A percentile compares a stretch with the other conserved stretches of the same genome.
These are phyloP conservation scores for Pisolithus marmoratus DNA, from an alignment of 768 basidiomycete species.

Conservation along the genomic window DNA sequence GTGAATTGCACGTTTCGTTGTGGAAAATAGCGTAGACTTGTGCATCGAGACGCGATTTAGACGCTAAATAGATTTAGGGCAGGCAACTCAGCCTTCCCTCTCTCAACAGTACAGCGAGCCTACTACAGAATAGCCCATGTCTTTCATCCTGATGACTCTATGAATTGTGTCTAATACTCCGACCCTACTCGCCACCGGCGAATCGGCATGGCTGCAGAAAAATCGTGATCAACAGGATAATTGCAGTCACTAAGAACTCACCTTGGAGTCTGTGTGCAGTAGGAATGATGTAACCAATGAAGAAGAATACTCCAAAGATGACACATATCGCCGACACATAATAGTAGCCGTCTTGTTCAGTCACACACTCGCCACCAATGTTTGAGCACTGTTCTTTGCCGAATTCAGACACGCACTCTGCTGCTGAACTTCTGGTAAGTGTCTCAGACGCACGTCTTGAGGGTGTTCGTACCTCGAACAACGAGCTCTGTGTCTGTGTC, in stretches of 20 bases:
- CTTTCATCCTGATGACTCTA: background rate
- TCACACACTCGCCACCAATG: constrained; percentile 74
- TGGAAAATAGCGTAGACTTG: constrained; percentile 19
- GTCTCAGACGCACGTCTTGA: background rate
- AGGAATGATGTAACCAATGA: constrained; percentile 76
- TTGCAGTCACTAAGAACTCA: constrained; percentile 32
- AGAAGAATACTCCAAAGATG: constrained; percentile 62
- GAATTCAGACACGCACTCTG: constrained; percentile 89
- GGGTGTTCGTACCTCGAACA: constrained; percentile 43
- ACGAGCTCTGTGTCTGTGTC: constrained; percentile 47
- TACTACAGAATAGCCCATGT: background rate
- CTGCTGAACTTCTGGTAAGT: constrained; percentile 38
- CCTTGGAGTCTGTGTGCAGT: constrained; percentile 84
- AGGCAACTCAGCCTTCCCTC: constrained; percentile 10
- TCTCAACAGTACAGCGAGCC: background rate
- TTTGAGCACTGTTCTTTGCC: constrained; percentile 76
- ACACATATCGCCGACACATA: constrained; percentile 77
- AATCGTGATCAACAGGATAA: background rate
- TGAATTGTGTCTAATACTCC: constrained; percentile 10
- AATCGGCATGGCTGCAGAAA: constrained; percentile 51
- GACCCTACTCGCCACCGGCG: constrained; percentile 65
- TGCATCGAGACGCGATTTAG: constrained; percentile 2
- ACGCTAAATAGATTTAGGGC: constrained; percentile 25
- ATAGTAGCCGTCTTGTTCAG: constrained; percentile 90
- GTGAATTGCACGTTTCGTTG: constrained; percentile 14